A percentile compares a stretch with the other conserved stretches of the same genome.
phyloP scores from a whole-genome alignment of 805 yeast genomes.

The Allodekkera sacchari region DNA sequence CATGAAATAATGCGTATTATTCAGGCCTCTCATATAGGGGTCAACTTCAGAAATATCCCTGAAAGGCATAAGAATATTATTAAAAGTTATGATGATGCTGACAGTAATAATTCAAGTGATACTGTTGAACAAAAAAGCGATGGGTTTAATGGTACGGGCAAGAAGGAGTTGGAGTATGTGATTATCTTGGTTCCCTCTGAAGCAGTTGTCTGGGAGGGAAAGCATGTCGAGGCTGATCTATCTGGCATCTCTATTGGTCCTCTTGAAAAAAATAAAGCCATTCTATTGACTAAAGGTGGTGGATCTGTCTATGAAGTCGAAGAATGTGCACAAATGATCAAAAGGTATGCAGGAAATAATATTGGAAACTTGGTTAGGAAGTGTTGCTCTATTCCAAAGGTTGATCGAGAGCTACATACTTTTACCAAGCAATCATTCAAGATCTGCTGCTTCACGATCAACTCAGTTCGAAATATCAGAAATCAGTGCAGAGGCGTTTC shows the following conservation, averaged over 20 bases:
- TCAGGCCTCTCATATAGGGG: slow-evolving; percentile 43
- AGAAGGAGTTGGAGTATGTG: slow-evolving; percentile 58
- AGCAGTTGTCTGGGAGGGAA: slow-evolving; percentile 89
- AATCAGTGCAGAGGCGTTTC: slow-evolving; percentile 52
- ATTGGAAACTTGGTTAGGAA: slow-evolving; percentile 48
- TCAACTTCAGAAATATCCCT: slow-evolving; percentile 32
- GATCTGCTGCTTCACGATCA: slow-evolving; percentile 57
- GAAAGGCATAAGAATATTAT: slow-evolving; percentile 24
- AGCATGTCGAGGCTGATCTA: slow-evolving; percentile 47
- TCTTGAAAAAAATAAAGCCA: slow-evolving; percentile 57
- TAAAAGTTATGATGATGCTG: slow-evolving; percentile 18
- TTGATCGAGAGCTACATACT: slow-evolving; percentile 63
- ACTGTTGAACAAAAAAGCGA: slow-evolving; percentile 4
- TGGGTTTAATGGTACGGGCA: too few species aligned
- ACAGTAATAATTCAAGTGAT: slow-evolving; percentile 6
- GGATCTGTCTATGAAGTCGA: slow-evolving; percentile 49
- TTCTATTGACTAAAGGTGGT: slow-evolving; percentile 66
- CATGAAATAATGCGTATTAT: slow-evolving; percentile 36
- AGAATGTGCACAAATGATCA: slow-evolving; percentile 47
- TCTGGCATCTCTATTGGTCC: slow-evolving; percentile 42
- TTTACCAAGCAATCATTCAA: slow-evolving; percentile 61
- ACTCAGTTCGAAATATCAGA: slow-evolving; percentile 43
- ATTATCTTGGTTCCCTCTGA: slow-evolving; percentile 70
- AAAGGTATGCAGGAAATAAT: slow-evolving; percentile 47
- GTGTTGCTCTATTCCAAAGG: slow-evolving; percentile 61